Conservation (phyloP, 2,329 filamentous ascomycete species). For the Gyromitra esculenta region DNA sequence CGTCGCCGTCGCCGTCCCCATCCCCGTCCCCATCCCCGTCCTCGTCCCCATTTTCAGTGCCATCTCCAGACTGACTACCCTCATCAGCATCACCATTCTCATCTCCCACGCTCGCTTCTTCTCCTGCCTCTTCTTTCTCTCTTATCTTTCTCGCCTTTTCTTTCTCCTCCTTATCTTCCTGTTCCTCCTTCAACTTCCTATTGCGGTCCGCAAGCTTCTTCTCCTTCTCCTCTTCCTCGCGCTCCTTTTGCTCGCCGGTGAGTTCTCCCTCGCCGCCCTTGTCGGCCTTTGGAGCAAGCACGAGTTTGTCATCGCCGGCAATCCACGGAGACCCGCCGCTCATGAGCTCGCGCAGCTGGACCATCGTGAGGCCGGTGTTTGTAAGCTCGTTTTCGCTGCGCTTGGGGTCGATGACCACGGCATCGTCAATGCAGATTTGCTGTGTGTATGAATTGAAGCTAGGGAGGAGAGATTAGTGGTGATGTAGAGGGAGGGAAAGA, state of each 20-base stretch:
- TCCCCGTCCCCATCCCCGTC: not conserved
- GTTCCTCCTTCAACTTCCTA: not conserved
- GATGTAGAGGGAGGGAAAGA: not conserved
- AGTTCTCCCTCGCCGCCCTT: not conserved
- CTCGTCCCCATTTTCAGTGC: not conserved
- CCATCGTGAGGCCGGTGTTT: not conserved
- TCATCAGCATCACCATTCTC: not conserved
- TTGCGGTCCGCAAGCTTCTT: not conserved
- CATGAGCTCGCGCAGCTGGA: not conserved
- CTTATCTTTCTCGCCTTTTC: not conserved
- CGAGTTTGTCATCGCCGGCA: not conserved
- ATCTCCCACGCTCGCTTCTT: not conserved
- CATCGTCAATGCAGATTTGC: conserved; percentile 61
- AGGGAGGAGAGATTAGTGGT: not conserved
- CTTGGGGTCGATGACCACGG: conserved; percentile 55
- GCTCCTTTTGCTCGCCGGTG: not conserved
- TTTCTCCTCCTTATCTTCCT: not conserved
- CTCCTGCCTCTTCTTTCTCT: not conserved
- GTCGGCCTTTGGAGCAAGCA: not conserved
- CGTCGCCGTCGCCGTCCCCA: too few relatives aligned
- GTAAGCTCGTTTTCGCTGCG: not conserved
- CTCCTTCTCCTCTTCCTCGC: not conserved
- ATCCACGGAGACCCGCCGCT: not conserved
- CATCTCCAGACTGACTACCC: not conserved
- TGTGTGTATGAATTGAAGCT: conserved; percentile 62